Percentiles rank a stretch among this genome's conserved stretches.
Evolutionary conservation across 2,329 filamentous ascomycete species (phyloP).

Genomic region (Ascochyta rabiei): DNA sequence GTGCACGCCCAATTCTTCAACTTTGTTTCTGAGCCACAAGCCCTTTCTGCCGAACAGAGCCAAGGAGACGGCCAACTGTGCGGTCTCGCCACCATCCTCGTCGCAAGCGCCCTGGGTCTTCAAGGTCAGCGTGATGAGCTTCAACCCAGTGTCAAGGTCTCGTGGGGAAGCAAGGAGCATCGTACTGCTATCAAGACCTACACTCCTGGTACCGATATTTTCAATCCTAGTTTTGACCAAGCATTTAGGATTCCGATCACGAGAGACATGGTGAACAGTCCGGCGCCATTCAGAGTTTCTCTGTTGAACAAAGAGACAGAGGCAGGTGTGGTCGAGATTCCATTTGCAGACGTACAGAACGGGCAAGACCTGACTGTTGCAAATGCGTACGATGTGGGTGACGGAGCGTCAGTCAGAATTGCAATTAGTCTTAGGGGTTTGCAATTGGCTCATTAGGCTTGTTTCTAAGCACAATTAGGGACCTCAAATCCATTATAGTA

Average conservation of each 20-base stretch:
- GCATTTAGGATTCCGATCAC: constrained; percentile 54
- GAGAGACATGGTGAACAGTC: constrained; percentile 33
- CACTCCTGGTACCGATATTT: constrained; percentile 55
- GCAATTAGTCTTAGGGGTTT: constrained; percentile 34
- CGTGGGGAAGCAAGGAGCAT: constrained; percentile 52
- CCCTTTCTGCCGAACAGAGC: constrained; percentile 38
- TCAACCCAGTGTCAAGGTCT: constrained; percentile 54
- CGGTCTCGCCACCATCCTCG: constrained; percentile 53
- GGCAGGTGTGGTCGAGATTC: constrained; percentile 33
- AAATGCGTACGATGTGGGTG: constrained; percentile 35
- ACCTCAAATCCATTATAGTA: too few relatives aligned
- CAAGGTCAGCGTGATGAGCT: constrained; percentile 52
- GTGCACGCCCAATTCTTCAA: constrained; percentile 52
- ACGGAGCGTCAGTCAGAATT: constrained; percentile 30
- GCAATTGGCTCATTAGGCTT: constrained; percentile 19
- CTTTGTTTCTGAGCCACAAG: constrained; percentile 47
- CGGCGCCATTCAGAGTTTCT: constrained; percentile 31
- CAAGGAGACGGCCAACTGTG: constrained; percentile 39
- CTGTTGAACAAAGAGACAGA: constrained; percentile 38
- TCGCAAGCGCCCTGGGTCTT: constrained; percentile 53
- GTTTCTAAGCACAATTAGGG: too few relatives aligned
- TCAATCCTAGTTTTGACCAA: constrained; percentile 57
- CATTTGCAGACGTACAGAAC: constrained; percentile 34
- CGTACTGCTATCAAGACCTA: constrained; percentile 52
- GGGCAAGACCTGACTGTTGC: constrained; percentile 29